phyloP scores from a whole-genome alignment of 768 basidiomycete species.

The Tylopilus intermedius region DNA sequence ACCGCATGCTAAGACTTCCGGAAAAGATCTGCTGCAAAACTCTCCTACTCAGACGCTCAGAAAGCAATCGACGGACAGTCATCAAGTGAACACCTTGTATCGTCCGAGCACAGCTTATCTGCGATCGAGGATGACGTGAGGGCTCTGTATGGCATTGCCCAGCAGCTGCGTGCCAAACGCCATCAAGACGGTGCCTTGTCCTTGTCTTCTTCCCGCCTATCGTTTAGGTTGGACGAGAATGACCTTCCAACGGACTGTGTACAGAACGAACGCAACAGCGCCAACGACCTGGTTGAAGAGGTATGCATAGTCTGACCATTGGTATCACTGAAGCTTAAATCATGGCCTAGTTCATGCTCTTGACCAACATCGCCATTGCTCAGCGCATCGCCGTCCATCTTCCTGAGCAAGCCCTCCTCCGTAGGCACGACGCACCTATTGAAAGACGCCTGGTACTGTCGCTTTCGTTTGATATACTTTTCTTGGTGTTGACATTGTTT shows the following conservation, averaged over 20 bases:
- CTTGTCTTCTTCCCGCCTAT: constrained; percentile 62
- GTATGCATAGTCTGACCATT: constrained; percentile 36
- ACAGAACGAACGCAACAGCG: constrained; percentile 59
- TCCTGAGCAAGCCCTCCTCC: constrained; percentile 94
- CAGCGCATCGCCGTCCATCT: constrained; percentile 91
- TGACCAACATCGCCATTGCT: constrained; percentile 85
- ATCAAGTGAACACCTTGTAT: constrained; percentile 48
- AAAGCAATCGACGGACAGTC: constrained; percentile 70
- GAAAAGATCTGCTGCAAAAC: constrained; percentile 74
- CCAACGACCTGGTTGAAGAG: constrained; percentile 86
- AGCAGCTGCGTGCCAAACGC: constrained; percentile 65
- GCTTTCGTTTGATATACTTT: background rate
- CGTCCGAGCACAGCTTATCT: constrained; percentile 51
- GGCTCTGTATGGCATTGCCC: constrained; percentile 61
- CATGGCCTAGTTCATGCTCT: constrained; percentile 76
- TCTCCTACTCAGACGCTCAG: constrained; percentile 81
- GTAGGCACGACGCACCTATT: constrained; percentile 89
- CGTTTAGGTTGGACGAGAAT: constrained; percentile 74
- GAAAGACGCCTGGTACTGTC: constrained; percentile 74
- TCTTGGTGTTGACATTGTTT: constrained; percentile 8
- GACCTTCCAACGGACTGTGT: constrained; percentile 79
- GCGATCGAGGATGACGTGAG: constrained; percentile 77
- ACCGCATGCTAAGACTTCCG: constrained; percentile 1
- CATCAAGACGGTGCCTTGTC: constrained; percentile 77
- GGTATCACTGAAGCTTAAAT: constrained; percentile 1